phyloP scores from a whole-genome alignment of 495 filamentous ascomycete species.

The Cetradonia linearis region DNA sequence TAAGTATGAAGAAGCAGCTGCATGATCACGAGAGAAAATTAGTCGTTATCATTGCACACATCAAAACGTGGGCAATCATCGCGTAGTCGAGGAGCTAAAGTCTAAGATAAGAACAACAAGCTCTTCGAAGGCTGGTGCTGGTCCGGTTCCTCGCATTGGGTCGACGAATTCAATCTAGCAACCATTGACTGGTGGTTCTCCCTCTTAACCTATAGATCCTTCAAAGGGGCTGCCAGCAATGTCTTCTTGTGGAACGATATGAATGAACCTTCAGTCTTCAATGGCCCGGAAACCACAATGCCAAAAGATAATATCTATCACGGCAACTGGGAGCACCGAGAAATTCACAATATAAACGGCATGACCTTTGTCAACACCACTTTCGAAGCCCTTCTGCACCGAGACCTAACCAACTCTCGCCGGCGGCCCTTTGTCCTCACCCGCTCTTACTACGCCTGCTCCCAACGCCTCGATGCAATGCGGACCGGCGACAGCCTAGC shows the following conservation, averaged over 20 bases:
- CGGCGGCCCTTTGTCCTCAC: constrained; percentile 86
- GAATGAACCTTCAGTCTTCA: constrained; percentile 99
- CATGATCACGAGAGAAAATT: constrained; percentile 77
- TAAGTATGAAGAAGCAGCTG: constrained; percentile 77
- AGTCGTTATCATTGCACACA: constrained; percentile 90
- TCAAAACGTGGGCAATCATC: constrained; percentile 82
- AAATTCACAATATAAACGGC: constrained; percentile 91
- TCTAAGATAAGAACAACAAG: constrained; percentile 79
- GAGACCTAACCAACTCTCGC: constrained; percentile 64
- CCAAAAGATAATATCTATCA: constrained; percentile 93
- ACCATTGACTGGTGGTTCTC: constrained; percentile 79
- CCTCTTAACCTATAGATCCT: constrained; percentile 77
- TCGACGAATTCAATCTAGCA: constrained; percentile 86
- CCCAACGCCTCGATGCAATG: constrained; percentile 84
- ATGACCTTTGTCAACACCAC: constrained; percentile 92
- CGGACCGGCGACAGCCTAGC: constrained; percentile 98
- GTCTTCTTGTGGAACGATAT: constrained; percentile 98
- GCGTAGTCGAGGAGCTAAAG: constrained; percentile 67
- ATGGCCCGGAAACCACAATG: constrained; percentile 95
- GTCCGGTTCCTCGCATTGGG: constrained; percentile 92
- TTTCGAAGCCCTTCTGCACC: constrained; percentile 66
- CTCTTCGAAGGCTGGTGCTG: constrained; percentile 96
- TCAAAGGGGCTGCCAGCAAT: constrained; percentile 73
- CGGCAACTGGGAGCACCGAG: constrained; percentile 91
- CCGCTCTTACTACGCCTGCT: constrained; percentile 80